Base-by-base conservation (phyloP, 768 basidiomycete genomes). In the Lepiota venenata region DNA sequence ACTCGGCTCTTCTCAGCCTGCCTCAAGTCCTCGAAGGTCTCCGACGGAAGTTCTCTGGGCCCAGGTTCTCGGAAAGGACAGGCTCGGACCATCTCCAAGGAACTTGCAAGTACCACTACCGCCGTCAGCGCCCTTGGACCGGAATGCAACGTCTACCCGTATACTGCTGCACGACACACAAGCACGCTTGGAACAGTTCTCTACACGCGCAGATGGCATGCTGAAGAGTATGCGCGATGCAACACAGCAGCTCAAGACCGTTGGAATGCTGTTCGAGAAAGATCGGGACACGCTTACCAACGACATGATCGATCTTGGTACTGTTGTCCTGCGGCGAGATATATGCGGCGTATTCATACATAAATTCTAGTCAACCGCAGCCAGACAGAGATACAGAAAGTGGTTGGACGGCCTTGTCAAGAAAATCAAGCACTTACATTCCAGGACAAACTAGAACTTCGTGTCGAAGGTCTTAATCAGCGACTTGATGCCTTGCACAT, bases 131-230 rank as follows among this genome's bases (percentile, higher is more conserved):
- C 83, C 87, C 3, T 60, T 79, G 25, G 87, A 90, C 69, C 88
- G 79, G 60, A 78, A 79, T 9, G 81, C 78, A 11, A 85, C 87
- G 2, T 86, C 88, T 5, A 84, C 84, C 70, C 80, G 87, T 38
- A 77, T 89, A 59, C 75, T 90, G 11, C 69, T 91, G 18, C 81
- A 89, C 58, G 88, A 90, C 63, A 88, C 86, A 0, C 86, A 88
- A 52, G 79, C 78, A 18, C 81, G 84, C 57, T 74, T 90, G 35
- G 86, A 91, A 66, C 79, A 72, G 60, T 89, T 90, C 56, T 80
- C 84, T 0, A 69, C 70, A 6, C 76, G 77, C 27, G 78, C 84
- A 12, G 82, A 80, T 40, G 67, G 68, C n/a, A 72, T 89, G 20
- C 66, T 80, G 1, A 65, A 66, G 10, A 74, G 70, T 29, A 73